Evolutionary conservation across 1,139 yeast species (phyloP).

Genomic region (Yamadazyma conglobata): DNA sequence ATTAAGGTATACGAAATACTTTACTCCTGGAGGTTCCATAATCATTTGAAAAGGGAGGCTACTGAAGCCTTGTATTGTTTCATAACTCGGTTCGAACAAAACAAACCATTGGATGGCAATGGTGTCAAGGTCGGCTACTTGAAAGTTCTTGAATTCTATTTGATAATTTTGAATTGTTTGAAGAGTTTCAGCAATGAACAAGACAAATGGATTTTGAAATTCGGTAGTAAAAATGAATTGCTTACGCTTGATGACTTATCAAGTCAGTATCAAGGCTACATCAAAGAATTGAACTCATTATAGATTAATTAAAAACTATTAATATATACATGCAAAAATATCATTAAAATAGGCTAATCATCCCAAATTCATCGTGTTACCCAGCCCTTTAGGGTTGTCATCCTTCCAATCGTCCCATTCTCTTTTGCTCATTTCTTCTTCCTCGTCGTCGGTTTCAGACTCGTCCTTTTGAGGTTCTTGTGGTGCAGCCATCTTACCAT

Average conservation of each 20-base stretch:
- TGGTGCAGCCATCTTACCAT: constrained; percentile 72
- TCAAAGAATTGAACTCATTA: constrained; percentile 9
- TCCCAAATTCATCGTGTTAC: constrained; percentile 84
- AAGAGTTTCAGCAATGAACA: constrained; percentile 43
- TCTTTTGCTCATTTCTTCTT: constrained; percentile 55
- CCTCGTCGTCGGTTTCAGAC: constrained; percentile 43
- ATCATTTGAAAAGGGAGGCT: constrained; percentile 33
- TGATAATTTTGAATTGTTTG: constrained; percentile 48
- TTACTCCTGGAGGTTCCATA: constrained; percentile 52
- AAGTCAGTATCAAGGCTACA: constrained; percentile 10
- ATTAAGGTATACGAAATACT: constrained; percentile 51
- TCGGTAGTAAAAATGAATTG: constrained; percentile 7
- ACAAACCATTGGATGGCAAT: constrained; percentile 15
- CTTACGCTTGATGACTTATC: constrained; percentile 11
- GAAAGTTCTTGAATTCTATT: constrained; percentile 41
- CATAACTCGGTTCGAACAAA: constrained; percentile 38
- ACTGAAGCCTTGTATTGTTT: constrained; percentile 55
- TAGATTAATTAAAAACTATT: constrained; percentile 2
- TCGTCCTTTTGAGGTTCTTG: constrained; percentile 35
- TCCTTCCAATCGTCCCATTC: constrained; percentile 95
- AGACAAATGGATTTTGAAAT: constrained; percentile 54
- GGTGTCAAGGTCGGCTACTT: constrained; percentile 34
- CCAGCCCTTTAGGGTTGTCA: constrained; percentile 80
- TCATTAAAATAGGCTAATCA: constrained; percentile 20
- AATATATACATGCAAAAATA: constrained; percentile 4